Conservation (phyloP, 164 flowering plant species). For the Kingdonia uniflora region DNA sequence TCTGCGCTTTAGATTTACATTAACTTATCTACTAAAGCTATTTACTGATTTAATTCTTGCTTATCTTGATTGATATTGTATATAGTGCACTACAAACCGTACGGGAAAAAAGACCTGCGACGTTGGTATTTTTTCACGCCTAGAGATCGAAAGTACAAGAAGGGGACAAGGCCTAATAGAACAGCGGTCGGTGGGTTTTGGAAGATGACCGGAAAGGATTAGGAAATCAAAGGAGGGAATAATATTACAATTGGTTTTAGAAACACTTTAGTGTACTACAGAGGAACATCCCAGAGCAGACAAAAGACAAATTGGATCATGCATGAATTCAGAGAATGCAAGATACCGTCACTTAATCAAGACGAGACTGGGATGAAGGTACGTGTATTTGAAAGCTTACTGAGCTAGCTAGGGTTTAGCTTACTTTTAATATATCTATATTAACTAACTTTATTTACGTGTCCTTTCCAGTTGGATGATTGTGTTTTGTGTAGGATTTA, state of each 20-base stretch:
- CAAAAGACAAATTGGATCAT: neutral
- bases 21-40: no score
- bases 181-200: neutral
- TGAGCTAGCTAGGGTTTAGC: neutral
- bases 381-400: neutral
- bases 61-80: no score
- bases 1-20: no score
- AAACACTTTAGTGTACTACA: neutral
- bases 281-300: neutral
- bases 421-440: no score
- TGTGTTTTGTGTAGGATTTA: neutral
- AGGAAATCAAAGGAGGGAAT: neutral
- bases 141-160: neutral
- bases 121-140: slow-evolving; percentile 1
- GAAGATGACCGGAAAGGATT: neutral
- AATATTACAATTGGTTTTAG: neutral
- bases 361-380: neutral
- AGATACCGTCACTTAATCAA: neutral
- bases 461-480: neutral
- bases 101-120: neutral
- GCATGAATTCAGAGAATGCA: neutral
- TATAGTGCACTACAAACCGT: no score
- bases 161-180: neutral
- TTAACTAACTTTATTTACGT: neutral
- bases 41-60: no score